Percentiles rank a stretch among this genome's conserved stretches.
Evolutionary conservation across 441 rosid species (phyloP).

Genomic region (Jatropha podagrica): DNA sequence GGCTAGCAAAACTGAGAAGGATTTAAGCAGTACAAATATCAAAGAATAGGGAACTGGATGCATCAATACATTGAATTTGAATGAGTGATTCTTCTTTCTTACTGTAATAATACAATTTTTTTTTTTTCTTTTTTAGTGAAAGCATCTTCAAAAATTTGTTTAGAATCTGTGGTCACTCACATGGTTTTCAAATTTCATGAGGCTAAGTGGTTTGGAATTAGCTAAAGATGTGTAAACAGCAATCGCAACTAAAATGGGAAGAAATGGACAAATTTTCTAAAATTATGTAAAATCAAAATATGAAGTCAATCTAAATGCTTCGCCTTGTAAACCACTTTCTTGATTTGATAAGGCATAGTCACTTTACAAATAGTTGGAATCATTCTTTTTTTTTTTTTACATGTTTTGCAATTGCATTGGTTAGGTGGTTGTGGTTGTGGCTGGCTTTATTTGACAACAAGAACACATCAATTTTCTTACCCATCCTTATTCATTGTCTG

Average conservation of each 20-base stretch:
- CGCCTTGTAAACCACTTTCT: not conserved
- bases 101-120: not conserved
- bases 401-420: not conserved
- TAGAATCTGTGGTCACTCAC: not conserved
- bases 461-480: not conserved
- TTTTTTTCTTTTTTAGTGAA: not conserved
- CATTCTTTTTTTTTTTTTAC: not conserved
- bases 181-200: not conserved
- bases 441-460: not conserved
- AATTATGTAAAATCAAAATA: not conserved
- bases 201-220: not conserved
- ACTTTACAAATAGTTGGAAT: not conserved
- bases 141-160: not conserved
- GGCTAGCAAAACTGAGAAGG: not conserved
- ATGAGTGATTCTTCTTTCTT: not conserved
- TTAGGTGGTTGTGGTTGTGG: slow-evolving; percentile 7
- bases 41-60: not conserved
- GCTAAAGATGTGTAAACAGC: not conserved
- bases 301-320: not conserved
- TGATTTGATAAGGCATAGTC: slow-evolving; percentile 8
- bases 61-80: not conserved
- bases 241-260: not conserved
- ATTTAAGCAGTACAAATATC: not conserved
- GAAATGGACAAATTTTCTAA: not conserved
- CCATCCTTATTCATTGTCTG: no score